These are phyloP conservation scores for Botrytis pseudocinerea DNA, from an alignment of 2,329 filamentous ascomycete genomes.

Conservation along the genomic window DNA sequence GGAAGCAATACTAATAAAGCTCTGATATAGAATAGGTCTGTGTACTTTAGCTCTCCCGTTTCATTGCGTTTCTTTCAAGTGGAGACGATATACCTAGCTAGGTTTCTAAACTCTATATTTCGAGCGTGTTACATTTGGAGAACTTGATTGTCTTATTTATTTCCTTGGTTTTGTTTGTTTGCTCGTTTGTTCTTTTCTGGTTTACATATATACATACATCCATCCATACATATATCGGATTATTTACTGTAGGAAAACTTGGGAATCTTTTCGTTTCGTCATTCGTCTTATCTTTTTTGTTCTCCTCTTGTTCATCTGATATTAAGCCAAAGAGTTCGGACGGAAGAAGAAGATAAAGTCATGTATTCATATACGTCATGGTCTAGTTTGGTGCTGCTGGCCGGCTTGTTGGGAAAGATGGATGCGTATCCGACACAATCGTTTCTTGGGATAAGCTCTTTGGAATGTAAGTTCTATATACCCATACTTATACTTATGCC, in stretches of 20 bases:
- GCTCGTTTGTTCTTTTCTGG: background rate
- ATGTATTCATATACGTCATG: background rate
- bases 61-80: background rate
- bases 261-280: background rate
- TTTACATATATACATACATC: background rate
- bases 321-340: background rate
- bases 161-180: background rate
- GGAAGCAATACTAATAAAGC: background rate
- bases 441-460: background rate
- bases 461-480: background rate
- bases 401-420: background rate
- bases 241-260: background rate
- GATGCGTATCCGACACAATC: slow-evolving; percentile 7
- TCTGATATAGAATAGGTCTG: background rate
- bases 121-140: background rate
- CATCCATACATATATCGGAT: background rate
- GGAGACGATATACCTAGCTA: background rate
- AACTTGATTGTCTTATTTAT: background rate
- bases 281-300: background rate
- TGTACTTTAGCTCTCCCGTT: background rate
- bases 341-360: background rate
- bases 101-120: background rate
- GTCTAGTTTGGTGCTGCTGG: background rate
- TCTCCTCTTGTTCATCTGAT: background rate
- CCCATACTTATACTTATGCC: background rate